phyloP scores from a whole-genome alignment of 371 early-diverging fungal species.

The Syncephalastrum racemosum region DNA sequence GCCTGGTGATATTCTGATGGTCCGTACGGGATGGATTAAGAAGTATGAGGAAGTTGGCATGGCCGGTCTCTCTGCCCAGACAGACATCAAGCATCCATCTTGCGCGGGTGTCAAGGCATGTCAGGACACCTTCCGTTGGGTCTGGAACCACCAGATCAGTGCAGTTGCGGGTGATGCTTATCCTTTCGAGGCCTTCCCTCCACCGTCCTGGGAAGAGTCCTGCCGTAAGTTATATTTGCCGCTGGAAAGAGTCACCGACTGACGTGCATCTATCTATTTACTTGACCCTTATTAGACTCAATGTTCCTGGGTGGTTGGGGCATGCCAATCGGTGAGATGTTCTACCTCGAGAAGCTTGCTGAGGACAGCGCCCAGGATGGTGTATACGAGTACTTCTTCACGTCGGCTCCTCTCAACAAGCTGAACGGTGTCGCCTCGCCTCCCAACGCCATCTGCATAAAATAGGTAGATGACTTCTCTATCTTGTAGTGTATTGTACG shows the following conservation, averaged over 20 bases:
- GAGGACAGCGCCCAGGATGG: slow-evolving; percentile 39
- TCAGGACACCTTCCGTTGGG: slow-evolving; percentile 39
- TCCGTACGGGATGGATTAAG: slow-evolving; percentile 42
- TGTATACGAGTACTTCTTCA: slow-evolving; percentile 38
- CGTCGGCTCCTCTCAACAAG: slow-evolving; percentile 46
- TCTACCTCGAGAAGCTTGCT: slow-evolving; percentile 36
- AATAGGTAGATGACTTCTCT: slow-evolving; percentile 18
- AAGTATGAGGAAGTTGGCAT: slow-evolving; percentile 11
- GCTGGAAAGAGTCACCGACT: background rate
- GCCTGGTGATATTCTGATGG: slow-evolving; percentile 38
- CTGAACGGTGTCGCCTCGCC: slow-evolving; percentile 40
- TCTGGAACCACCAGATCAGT: slow-evolving; percentile 48
- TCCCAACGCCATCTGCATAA: slow-evolving; percentile 45
- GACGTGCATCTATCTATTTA: background rate
- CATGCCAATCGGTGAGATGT: slow-evolving; percentile 47
- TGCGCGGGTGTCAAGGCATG: slow-evolving; percentile 40
- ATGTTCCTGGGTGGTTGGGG: slow-evolving; percentile 41
- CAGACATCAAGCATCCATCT: slow-evolving; percentile 14
- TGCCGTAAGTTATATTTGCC: slow-evolving; percentile 23
- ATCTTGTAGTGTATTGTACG: background rate
- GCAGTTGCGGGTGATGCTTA: slow-evolving; percentile 38
- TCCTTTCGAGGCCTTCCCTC: slow-evolving; percentile 43
- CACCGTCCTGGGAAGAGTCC: slow-evolving; percentile 12
- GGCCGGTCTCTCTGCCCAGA: too few relatives aligned
- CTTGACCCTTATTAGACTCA: slow-evolving; percentile 21